Evolutionary conservation across 768 basidiomycete species (phyloP), one percentile per base, ranked within the genome.

Genomic region (Trametopsis cervina): DNA sequence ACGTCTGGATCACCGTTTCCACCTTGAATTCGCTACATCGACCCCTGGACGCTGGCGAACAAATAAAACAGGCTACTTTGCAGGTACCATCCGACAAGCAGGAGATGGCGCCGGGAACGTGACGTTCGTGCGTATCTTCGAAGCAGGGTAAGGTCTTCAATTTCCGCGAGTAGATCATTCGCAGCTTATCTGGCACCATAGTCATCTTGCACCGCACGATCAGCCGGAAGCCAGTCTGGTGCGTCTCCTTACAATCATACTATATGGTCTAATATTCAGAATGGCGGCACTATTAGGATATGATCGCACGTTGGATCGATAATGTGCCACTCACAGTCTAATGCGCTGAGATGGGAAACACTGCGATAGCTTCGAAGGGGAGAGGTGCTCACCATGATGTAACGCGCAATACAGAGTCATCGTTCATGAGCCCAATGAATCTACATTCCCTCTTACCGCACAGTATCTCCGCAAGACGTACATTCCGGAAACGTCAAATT

Each of bases 81-180:
- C 65, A 5, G 79, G 78, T 0, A 60, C 65, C 43, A 68, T 73
- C 29, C 69, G 72, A 42, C 56, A 57, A 7, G 71, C 70, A 15
- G 73, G 74, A 27, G 60, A 63, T 7, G 62, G 61, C 4, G 71
- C 72, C 13, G 76, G 76, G 7, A 74, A 74, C 55, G 62, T 75
- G 40, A 72, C 77, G 12, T 78, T 71, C 51, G 71, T 77, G 24
- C 60, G 67, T 20, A 65, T 80, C 37, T 64, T 69, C 52, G 72
- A 77, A 24, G 77, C 76, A 27, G 78, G 77, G 53, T 54, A 33
- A 46, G 49, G 15, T 18, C n/a, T 4, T 24, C 17, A 13, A 18
- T 9, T n/a, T 47, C 4, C 18, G 35, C 45, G 13, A 27, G 24
- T 23, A 7, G 18, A 46, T 13, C 39, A 10, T 44, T 23, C 24